These are phyloP conservation scores for Trametes hirsuta DNA, from an alignment of 1,284 basidiomycete genomes.

Conservation along the genomic window DNA sequence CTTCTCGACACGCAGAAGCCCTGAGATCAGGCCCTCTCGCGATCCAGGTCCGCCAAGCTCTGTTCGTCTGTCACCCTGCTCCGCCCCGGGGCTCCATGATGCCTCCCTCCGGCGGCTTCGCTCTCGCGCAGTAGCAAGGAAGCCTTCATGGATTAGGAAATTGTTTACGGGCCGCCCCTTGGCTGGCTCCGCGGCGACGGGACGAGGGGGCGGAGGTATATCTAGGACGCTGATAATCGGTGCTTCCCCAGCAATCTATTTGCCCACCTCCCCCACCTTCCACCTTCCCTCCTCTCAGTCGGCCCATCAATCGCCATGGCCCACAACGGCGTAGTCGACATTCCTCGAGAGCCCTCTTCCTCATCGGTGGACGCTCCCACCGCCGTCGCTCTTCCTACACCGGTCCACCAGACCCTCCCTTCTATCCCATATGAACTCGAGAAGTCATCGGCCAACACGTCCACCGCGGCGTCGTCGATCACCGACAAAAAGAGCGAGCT, in stretches of 20 bases:
- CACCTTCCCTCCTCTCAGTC: neutral
- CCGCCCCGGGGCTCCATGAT: constrained; percentile 6
- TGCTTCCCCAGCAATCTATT: constrained; percentile 3
- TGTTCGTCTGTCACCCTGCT: constrained; percentile 8
- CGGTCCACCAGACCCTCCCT: constrained; percentile 6
- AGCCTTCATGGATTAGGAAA: neutral
- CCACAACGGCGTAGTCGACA: neutral
- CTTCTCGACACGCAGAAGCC: constrained; percentile 7
- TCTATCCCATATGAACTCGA: constrained; percentile 12
- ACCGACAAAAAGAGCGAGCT: constrained; percentile 22
- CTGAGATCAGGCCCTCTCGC: constrained; percentile 5
- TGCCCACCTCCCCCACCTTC: neutral
- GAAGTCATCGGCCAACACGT: constrained; percentile 6
- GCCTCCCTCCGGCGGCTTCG: neutral
- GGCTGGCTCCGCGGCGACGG: too few relatives aligned
- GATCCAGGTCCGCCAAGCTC: constrained; percentile 16
- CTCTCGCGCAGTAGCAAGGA: neutral
- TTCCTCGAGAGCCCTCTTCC: neutral
- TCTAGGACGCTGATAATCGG: neutral
- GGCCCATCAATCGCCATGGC: constrained; percentile 1
- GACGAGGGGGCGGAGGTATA: constrained; percentile 6
- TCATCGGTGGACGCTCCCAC: neutral
- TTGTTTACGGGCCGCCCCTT: neutral
- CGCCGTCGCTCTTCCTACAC: constrained; percentile 3
- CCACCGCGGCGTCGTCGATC: constrained; percentile 19